A percentile compares a stretch with the other conserved stretches of the same genome.
phyloP scores from a whole-genome alignment of 2,329 filamentous ascomycete species.

The Sarocladium brachiariae region DNA sequence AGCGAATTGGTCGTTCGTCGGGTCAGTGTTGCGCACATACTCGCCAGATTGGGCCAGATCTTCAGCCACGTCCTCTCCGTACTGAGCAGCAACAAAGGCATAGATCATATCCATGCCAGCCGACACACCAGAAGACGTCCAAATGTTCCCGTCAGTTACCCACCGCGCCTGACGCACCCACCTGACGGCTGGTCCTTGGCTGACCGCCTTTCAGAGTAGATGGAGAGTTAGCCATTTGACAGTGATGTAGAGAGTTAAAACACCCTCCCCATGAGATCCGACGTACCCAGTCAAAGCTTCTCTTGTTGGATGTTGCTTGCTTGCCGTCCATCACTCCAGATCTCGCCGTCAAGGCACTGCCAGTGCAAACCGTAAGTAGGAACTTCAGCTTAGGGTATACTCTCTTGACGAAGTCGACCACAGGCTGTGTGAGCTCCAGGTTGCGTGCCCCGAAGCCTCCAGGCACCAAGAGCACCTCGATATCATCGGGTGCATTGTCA shows the following conservation, averaged over 20 bases:
- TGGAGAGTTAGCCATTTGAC: no score
- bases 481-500: conserved; percentile 23
- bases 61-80: conserved; percentile 41
- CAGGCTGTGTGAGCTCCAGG: conserved; percentile 15
- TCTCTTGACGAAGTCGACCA: conserved; percentile 29
- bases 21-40: conserved; percentile 48
- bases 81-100: conserved; percentile 24
- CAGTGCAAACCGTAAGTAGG: conserved; percentile 58
- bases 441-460: conserved; percentile 28
- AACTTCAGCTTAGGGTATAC: conserved; percentile 38
- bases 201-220: conserved; percentile 28
- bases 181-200: conserved; percentile 35
- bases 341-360: conserved; percentile 44
- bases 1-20: conserved; percentile 49
- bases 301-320: conserved; percentile 56
- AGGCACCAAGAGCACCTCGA: conserved; percentile 32
- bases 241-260: no score
- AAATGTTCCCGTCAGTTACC: conserved; percentile 54
- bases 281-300: conserved; percentile 34
- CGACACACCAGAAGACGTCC: conserved; percentile 54
- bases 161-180: conserved; percentile 54
- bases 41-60: conserved; percentile 42
- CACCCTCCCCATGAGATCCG: no score
- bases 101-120: conserved; percentile 32
- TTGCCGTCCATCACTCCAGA: conserved; percentile 50